Conservation (phyloP, 345 rosid species). For the Eucalyptus urophylla region DNA sequence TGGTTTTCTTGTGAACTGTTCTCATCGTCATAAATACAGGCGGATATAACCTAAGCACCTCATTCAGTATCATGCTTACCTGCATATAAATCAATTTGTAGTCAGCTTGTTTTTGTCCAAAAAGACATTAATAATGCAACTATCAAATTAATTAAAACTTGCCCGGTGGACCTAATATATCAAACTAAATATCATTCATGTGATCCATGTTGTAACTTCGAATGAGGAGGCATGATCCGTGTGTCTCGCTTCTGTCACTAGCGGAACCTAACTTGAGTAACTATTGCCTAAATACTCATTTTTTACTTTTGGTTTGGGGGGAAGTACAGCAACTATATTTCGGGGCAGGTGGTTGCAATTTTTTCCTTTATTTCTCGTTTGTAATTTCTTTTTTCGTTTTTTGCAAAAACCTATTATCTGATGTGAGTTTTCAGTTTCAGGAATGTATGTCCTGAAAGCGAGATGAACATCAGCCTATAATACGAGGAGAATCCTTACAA, state of each 20-base stretch:
- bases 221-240: neutral
- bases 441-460: neutral
- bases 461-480: neutral
- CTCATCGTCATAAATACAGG: neutral
- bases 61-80: neutral
- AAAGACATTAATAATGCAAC: neutral
- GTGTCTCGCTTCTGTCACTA: neutral
- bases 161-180: neutral
- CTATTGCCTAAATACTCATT: neutral
- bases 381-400: neutral
- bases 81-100: neutral
- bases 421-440: neutral
- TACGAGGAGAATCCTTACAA: neutral
- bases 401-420: neutral
- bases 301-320: neutral
- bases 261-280: neutral
- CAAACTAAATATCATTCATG: neutral
- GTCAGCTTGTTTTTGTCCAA: neutral
- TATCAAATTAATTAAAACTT: neutral
- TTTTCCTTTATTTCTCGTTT: neutral
- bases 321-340: accelerated
- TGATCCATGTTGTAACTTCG: neutral
- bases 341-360: neutral
- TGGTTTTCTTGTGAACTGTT: neutral
- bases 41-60: neutral